phyloP scores from a whole-genome alignment of 176 grass and related monocot species.

The Leersia perrieri region DNA sequence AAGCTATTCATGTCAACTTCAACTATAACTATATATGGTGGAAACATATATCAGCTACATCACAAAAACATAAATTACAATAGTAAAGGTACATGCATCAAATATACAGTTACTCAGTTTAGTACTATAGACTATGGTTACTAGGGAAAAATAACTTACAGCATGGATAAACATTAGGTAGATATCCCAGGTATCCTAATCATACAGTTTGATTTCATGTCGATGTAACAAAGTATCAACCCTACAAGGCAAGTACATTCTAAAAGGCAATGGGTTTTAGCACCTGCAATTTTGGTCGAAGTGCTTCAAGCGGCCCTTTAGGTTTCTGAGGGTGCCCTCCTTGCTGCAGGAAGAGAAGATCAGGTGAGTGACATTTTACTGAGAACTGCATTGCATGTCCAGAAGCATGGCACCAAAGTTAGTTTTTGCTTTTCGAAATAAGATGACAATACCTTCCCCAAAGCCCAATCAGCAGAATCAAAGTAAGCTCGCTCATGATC shows the following conservation, averaged over 20 bases:
- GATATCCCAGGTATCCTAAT: neutral
- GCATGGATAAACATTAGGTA: neutral
- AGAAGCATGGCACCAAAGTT: neutral
- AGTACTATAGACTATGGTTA: neutral
- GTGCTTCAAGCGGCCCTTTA: constrained; percentile 80
- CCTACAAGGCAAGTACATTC: neutral
- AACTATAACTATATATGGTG: neutral
- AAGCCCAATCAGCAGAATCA: constrained; percentile 88
- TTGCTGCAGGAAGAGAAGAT: constrained; percentile 55
- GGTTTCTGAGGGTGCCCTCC: constrained; percentile 74
- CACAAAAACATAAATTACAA: constrained; percentile 11
- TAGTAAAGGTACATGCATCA: neutral
- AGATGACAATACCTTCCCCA: constrained; percentile 61
- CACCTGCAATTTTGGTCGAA: constrained; percentile 84
- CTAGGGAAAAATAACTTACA: neutral
- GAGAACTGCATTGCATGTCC: neutral
- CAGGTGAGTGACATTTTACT: constrained; percentile 18
- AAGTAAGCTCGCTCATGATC: constrained; percentile 85
- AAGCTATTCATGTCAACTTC: neutral
- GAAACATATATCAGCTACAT: neutral
- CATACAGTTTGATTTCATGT: neutral
- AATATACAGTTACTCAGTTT: neutral
- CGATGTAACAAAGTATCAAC: neutral
- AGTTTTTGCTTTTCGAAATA: neutral
- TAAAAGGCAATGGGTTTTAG: neutral